Base-by-base conservation (phyloP, 169 alveolate species). In the Theileria luwenshuni region DNA sequence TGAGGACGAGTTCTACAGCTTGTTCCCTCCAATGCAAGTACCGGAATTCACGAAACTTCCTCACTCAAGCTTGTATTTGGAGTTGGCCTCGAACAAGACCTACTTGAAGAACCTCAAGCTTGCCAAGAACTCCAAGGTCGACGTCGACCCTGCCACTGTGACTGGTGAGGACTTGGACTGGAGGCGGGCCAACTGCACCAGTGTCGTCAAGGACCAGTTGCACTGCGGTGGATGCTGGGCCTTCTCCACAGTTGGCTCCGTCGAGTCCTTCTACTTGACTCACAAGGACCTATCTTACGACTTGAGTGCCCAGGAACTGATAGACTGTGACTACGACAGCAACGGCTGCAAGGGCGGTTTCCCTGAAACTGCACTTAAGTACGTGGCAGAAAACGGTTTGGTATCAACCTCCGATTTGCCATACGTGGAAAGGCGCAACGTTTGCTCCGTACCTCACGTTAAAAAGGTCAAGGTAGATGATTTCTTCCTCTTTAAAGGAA, bases 201-300 rank as follows among this genome's bases (percentile, higher is more conserved):
- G 60, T 7, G 79, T 91, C 5, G 90, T 62, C n/a, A 62, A 79
- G 25, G 92, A 90, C 17, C 87, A 90, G 69, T 80, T 81, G 23
- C 59, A 38, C 19, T 93, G 96, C 69, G 94, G 95, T 23, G 76
- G 94, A 28, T 92, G 96, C 58, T 93, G 96, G 95, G 91, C 96
- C 8, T 84, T 94, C 71, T 86, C 96, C 5, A 68, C 96, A 3
- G 86, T 91, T 15, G 92, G 94, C 1, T 48, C 61, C 17, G 30
- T 92, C 0, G 95, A 91, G 73, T 79, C 94, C 10, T 87, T 77
- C 42, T 90, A 84, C 69, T 71, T 65, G 54, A 56, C 64, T 61
- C 30, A 83, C 74, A 79, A 65, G 56, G 77, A 83, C 27, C 35
- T 13, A 47, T 33, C 25, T 0, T 54, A 79, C 17, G 47, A 61